phyloP scores from a whole-genome alignment of 1,139 yeast genomes.

The Cylindricascospora bacillispora region DNA sequence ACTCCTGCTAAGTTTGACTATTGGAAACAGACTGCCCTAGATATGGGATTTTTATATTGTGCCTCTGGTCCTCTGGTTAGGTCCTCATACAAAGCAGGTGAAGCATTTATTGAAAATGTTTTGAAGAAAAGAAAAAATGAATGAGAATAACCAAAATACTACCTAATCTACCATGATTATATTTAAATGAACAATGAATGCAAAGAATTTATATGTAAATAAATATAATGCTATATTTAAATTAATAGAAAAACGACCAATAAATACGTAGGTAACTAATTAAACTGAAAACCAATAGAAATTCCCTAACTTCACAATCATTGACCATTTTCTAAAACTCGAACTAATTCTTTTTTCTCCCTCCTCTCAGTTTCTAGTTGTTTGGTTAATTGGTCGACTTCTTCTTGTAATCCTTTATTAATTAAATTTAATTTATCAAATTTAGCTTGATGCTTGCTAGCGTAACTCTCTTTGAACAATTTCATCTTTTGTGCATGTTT shows the following conservation, averaged over 20 bases:
- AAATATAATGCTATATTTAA: too few relatives aligned
- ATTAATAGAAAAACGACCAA: too few relatives aligned
- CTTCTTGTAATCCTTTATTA: constrained; percentile 33
- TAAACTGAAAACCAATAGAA: too few relatives aligned
- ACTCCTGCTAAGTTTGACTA: constrained; percentile 90
- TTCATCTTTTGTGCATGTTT: constrained; percentile 57
- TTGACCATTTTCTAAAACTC: constrained; percentile 43
- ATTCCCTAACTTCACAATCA: too few relatives aligned
- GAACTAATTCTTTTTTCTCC: constrained; percentile 44
- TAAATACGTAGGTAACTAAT: too few relatives aligned
- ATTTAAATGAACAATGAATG: too few relatives aligned
- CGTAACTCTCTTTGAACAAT: constrained; percentile 40
- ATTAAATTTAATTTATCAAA: constrained; percentile 31
- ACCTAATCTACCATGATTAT: not conserved
- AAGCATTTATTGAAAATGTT: constrained; percentile 90
- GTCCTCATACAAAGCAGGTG: constrained; percentile 97
- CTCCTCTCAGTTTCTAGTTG: constrained; percentile 36
- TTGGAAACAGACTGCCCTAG: constrained; percentile 77
- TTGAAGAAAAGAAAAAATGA: constrained; percentile 52
- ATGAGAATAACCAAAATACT: constrained; percentile 2
- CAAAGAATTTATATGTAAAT: too few relatives aligned
- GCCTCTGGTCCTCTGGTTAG: constrained; percentile 97
- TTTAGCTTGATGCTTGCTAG: constrained; percentile 35
- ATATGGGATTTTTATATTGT: constrained; percentile 87
- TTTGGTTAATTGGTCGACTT: constrained; percentile 34